Evolutionary conservation across 306 rosid genomes (phyloP), one percentile per base, ranked within the genome.

Genomic region (Trifolium subterraneum): DNA sequence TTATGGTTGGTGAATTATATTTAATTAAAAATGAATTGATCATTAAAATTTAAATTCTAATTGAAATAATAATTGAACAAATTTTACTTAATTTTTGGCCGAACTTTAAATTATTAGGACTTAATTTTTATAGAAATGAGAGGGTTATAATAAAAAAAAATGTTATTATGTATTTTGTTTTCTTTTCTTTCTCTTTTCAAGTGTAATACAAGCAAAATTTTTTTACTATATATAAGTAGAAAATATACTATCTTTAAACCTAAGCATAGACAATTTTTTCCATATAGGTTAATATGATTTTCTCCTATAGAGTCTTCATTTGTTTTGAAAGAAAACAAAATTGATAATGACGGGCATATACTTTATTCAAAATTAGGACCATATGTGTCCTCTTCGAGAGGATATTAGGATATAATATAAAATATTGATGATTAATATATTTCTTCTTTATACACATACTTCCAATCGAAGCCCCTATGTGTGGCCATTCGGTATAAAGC

Each of bases 401-500:
- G 71, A 56, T 42, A 70, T 75, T 41, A 85, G 71, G 68, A 56
- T 42, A 73, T 75, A 73, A 79, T 73, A 73, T 48, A 61, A 61
- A 78, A 36, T 45, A 60, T 62, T 64, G 36, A 56, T 60, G 64
- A 77, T 77, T 16, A 56, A 56, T 56, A 41, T 81, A 65, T 83
- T 60, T 64, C 50, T 52, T 73, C 78, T 70, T 82, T 76, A 64
- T 78, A 52, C 71, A 42, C 74, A 78, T 78, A 78, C 90, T 87
- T 88, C 92, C 88, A 87, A 91, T 84, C 71, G 87, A 87, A 81
- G 87, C 79, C 85, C 88, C 78, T 91, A 72, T 84, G 79, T 79
- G 90, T 87, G 93, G 87, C 96, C 96, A 86, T 85, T 83, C 84
- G 86, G 87, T 73, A 73, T 78, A 91, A 86, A 89, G 97, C 97